Conservation (phyloP, 2,329 filamentous ascomycete species). For the Colletotrichum phormii region DNA sequence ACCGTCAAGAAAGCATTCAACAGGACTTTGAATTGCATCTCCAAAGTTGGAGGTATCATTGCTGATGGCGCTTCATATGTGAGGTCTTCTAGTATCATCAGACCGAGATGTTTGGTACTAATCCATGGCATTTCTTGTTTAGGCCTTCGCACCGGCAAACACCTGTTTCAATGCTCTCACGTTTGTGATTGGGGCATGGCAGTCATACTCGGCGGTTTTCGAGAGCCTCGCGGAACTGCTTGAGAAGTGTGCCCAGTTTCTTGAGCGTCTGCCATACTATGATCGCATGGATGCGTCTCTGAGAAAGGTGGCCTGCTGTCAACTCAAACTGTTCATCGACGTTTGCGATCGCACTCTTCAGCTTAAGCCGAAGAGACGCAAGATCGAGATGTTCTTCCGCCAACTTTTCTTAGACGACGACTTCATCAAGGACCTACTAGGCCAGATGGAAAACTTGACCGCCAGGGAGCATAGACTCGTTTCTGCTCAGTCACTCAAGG, state of each 20-base stretch:
- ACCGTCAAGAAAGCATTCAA: constrained; percentile 43
- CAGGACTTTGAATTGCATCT: constrained; percentile 48
- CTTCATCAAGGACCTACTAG: too few species aligned
- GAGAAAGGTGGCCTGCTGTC: not conserved
- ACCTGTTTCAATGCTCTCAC: too few species aligned
- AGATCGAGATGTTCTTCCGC: not conserved
- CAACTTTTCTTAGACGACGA: not conserved
- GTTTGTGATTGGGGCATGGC: too few species aligned
- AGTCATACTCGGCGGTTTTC: not conserved
- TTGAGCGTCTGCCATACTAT: not conserved
- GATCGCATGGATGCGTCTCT: not conserved
- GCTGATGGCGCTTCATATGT: constrained; percentile 43
- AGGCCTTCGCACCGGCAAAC: too few species aligned
- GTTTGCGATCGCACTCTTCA: not conserved
- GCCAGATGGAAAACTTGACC: too few species aligned
- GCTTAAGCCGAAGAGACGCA: not conserved
- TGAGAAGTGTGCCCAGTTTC: not conserved
- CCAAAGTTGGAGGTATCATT: constrained; percentile 48
- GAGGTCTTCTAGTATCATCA: not conserved
- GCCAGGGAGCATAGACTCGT: too few species aligned
- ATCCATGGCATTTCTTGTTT: too few species aligned
- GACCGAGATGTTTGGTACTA: too few species aligned
- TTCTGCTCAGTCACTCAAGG: too few species aligned
- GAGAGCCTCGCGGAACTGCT: not conserved
- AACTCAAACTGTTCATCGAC: not conserved